Conservation (phyloP, 108 stramenopile genomes). For the Hondaea fermentalgiana region DNA sequence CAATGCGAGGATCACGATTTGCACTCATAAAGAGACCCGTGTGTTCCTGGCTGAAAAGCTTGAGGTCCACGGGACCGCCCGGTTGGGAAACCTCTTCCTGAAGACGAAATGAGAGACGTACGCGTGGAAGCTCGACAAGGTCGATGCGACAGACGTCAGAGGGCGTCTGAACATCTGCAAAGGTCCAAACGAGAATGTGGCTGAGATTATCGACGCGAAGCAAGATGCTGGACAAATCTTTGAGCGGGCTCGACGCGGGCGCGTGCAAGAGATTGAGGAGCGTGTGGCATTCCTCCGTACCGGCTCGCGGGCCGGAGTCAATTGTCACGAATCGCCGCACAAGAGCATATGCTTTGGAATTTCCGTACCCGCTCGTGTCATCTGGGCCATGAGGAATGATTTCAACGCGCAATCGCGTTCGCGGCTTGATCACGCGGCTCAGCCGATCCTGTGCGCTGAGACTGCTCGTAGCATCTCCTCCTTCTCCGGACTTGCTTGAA, state of each 20-base stretch:
- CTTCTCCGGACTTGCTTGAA: constrained; percentile 24
- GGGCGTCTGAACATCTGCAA: constrained; percentile 53
- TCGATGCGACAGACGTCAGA: constrained; percentile 65
- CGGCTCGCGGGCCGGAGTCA: background rate
- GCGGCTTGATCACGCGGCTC: background rate
- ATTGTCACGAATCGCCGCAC: background rate
- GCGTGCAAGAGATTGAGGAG: constrained; percentile 79
- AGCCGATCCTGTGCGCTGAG: background rate
- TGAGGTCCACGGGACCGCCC: constrained; percentile 44
- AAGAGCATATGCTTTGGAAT: background rate
- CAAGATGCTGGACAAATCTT: constrained; percentile 69
- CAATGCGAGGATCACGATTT: constrained; percentile 64
- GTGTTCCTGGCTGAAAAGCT: constrained; percentile 83
- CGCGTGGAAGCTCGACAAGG: constrained; percentile 84
- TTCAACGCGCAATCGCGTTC: background rate
- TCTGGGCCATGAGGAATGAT: constrained; percentile 9
- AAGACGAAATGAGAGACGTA: constrained; percentile 80
- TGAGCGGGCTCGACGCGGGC: constrained; percentile 68
- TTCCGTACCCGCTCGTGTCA: background rate
- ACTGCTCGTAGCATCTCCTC: constrained; percentile 34
- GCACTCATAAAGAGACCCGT: constrained; percentile 86
- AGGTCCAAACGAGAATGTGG: constrained; percentile 90
- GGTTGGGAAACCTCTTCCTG: constrained; percentile 61
- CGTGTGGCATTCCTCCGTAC: constrained; percentile 41
- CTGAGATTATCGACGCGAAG: constrained; percentile 82